Conservation (phyloP, 345 rosid species). For the Pugionium dolabratum region DNA sequence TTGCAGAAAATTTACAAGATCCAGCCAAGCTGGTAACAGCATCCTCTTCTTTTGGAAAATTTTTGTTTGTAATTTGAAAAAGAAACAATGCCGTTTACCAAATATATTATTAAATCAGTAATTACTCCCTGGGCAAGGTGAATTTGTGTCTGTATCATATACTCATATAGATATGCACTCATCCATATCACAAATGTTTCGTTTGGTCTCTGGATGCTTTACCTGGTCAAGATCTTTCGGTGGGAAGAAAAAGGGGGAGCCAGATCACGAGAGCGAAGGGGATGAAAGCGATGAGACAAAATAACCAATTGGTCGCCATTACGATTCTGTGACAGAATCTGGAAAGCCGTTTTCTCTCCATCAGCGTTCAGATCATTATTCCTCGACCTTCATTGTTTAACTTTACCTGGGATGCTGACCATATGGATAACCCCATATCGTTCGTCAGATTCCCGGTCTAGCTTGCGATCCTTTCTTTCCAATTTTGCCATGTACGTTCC, state of each 20-base stretch:
- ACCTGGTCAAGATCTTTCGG: conserved; percentile 35
- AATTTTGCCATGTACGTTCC: conserved; percentile 35
- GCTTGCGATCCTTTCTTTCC: conserved; percentile 14
- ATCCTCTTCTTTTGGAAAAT: neutral
- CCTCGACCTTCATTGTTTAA: neutral
- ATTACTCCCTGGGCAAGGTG: conserved; percentile 7
- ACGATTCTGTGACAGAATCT: neutral
- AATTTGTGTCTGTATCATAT: conserved; percentile 6
- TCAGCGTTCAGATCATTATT: neutral
- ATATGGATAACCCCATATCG: neutral
- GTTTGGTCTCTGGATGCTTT: no score
- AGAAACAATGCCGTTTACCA: conserved; percentile 28
- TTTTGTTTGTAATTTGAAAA: conserved; percentile 15
- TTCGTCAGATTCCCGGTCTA: conserved; percentile 5
- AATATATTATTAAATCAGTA: conserved; percentile 10
- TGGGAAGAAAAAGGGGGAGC: conserved; percentile 26
- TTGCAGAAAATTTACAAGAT: conserved; percentile 17
- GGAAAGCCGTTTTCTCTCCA: neutral
- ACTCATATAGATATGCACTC: neutral
- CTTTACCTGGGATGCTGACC: conserved; percentile 2
- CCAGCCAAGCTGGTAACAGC: conserved; percentile 33
- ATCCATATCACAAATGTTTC: no score
- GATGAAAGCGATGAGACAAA: neutral
- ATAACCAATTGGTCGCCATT: conserved; percentile 17
- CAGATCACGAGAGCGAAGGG: conserved; percentile 3